Base-by-base conservation (phyloP, 192 early-diverging fungal species). In the Coemansia sp. region DNA sequence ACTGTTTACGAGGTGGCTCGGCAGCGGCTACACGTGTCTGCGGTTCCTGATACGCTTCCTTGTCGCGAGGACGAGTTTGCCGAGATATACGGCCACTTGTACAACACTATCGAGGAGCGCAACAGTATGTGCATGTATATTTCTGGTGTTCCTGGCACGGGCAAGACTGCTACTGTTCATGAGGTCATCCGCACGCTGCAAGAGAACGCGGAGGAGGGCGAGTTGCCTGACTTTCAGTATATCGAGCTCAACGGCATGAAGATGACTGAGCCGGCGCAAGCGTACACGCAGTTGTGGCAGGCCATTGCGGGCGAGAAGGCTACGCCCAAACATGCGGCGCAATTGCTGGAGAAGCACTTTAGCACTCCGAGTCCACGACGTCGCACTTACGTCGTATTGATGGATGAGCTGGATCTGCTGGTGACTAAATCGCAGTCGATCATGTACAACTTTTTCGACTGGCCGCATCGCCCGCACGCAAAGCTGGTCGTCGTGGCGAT, bases 381-480 rank as follows among this genome's bases (percentile, higher is more conserved):
- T 14, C 75, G 77, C 44, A 50, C 69, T 0, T 67, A 67, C 39
- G 91, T 99, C 5, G 92, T 98, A 2, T 71, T 99, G 51, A 92
- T 99, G 87, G 98, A 99, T 72, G 98, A 99, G 78, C 85, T 99
- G 44, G 98, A 99, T 76, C 74, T 98, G 11, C 78, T 99, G 21
- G 93, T 97, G 6, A 95, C 94, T 1, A 90, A 92, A 66, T 93
- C 92, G 55, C 96, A 97, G 68, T 86, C 87, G 2, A 92, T 99
- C 48, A 92, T 99, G 86, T 98, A 98, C 82, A 99, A 98, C 74
- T 94, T 99, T 68, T 98, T 99, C 66, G 94, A 98, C 53, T 99
- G 96, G 96, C 95, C 98, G 17, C 92, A 90, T 48, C 86, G 92
- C 25, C 80, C 87, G 9, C 82, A 92, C 67, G 94, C 95, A 14